These are phyloP conservation scores for Xerocomellus intermedius DNA, from an alignment of 768 basidiomycete genomes.

Conservation along the genomic window DNA sequence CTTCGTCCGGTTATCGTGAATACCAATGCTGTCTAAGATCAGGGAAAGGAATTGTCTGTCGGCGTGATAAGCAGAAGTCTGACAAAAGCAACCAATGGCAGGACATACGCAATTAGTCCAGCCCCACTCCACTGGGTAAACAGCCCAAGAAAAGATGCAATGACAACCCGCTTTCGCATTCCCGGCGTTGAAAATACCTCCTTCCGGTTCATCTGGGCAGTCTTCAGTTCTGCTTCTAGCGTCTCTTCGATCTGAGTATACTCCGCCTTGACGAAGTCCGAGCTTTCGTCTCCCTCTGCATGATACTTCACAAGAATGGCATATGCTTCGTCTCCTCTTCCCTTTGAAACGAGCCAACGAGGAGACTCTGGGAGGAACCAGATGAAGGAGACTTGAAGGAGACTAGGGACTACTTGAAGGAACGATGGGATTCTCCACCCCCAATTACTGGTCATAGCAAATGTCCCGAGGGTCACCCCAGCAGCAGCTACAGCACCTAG, in stretches of 20 bases:
- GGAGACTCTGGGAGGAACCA: constrained; percentile 64
- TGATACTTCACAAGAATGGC: constrained; percentile 55
- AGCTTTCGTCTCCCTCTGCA: constrained; percentile 51
- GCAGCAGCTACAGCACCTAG: constrained; percentile 40
- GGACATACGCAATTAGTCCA: constrained; percentile 8
- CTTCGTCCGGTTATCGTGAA: constrained; percentile 21
- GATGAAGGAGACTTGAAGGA: constrained; percentile 54
- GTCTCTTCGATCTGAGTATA: constrained; percentile 56
- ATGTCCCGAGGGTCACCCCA: constrained; percentile 59
- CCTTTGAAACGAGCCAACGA: constrained; percentile 60
- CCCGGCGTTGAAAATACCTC: constrained; percentile 7
- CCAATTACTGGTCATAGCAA: constrained; percentile 55
- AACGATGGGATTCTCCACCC: constrained; percentile 67
- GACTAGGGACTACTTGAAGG: constrained; percentile 54
- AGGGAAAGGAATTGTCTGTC: constrained; percentile 10
- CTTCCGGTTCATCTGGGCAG: background rate
- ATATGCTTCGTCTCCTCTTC: constrained; percentile 48
- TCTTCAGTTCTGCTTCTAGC: constrained; percentile 32
- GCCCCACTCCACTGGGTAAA: constrained; percentile 17
- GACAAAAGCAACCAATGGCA: rapidly evolving
- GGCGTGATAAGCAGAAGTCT: background rate
- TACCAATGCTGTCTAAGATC: constrained; percentile 17
- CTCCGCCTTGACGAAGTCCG: constrained; percentile 58
- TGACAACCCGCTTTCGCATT: constrained; percentile 15
- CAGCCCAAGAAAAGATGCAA: constrained; percentile 13